Percentiles rank a stretch among this genome's conserved stretches.
Evolutionary conservation across 2,329 filamentous ascomycete species (phyloP).

Genomic region (Colletotrichum brevisporum): DNA sequence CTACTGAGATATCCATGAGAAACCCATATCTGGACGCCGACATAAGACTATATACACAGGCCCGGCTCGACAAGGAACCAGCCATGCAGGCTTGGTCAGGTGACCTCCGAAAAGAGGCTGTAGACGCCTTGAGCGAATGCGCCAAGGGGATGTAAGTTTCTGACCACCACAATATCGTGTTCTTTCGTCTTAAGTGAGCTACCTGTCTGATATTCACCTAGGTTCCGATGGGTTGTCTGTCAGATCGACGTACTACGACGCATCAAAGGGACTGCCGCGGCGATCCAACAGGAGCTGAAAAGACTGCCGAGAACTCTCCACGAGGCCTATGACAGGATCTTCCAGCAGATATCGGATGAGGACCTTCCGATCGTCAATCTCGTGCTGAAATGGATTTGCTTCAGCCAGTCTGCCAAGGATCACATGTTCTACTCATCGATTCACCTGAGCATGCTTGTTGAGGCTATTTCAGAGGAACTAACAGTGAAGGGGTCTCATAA

Average conservation of each 20-base stretch:
- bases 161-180: too few relatives aligned
- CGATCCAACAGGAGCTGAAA: not conserved
- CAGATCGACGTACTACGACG: not conserved
- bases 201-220: not conserved
- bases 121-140: not conserved
- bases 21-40: not conserved
- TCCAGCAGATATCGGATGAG: not conserved
- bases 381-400: not conserved
- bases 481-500: fast-evolving
- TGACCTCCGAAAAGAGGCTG: not conserved
- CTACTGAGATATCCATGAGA: not conserved
- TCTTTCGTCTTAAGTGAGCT: too few relatives aligned
- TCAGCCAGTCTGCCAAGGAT: not conserved
- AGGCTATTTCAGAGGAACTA: not conserved
- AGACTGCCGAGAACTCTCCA: not conserved
- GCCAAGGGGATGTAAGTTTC: slow-evolving; percentile 15
- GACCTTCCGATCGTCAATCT: fast-evolving
- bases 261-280: not conserved
- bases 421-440: too few relatives aligned
- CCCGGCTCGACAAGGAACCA: fast-evolving
- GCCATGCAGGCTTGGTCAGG: not conserved
- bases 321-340: not conserved
- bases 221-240: slow-evolving; percentile 20
- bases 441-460: fast-evolving
- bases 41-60: fast-evolving